phyloP scores from a whole-genome alignment of 768 basidiomycete species.

The Cystobasidiopsis lactophilus region DNA sequence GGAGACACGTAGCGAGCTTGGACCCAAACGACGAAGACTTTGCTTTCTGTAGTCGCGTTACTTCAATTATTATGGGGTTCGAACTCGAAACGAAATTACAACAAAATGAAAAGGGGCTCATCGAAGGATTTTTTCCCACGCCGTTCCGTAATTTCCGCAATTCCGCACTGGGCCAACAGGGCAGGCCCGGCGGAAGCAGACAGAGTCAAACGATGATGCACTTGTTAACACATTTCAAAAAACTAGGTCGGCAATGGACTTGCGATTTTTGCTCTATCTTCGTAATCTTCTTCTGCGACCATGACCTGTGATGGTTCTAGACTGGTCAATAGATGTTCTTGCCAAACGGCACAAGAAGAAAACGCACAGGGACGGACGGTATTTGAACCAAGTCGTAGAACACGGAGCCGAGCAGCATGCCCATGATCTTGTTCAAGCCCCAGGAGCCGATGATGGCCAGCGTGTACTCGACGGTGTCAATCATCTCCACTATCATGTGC shows the following conservation, averaged over 20 bases:
- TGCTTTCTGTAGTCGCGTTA: too few relatives aligned
- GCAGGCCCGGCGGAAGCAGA: too few relatives aligned
- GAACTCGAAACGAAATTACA: too few relatives aligned
- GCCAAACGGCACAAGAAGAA: not conserved
- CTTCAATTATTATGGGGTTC: too few relatives aligned
- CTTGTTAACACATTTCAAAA: too few relatives aligned
- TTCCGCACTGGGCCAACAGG: too few relatives aligned
- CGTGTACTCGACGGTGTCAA: slow-evolving; percentile 20
- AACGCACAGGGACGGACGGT: slow-evolving; percentile 9
- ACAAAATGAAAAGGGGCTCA: too few relatives aligned
- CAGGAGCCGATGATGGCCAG: slow-evolving; percentile 20
- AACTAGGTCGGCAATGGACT: slow-evolving; percentile 10
- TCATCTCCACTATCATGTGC: slow-evolving; percentile 22
- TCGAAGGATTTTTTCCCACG: too few relatives aligned
- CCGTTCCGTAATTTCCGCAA: too few relatives aligned
- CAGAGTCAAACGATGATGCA: too few relatives aligned
- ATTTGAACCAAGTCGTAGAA: slow-evolving; percentile 18
- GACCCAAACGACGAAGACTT: too few relatives aligned
- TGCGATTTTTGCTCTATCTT: slow-evolving; percentile 11
- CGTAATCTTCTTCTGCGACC: slow-evolving; percentile 17
- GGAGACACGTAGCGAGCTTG: too few relatives aligned
- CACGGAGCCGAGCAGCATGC: slow-evolving; percentile 18
- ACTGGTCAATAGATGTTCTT: not conserved
- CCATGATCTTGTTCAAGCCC: slow-evolving; percentile 18
- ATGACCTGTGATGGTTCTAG: not conserved